These are phyloP conservation scores for Solanum bulbocastanum DNA, from an alignment of 257 asterid species.

Conservation along the genomic window DNA sequence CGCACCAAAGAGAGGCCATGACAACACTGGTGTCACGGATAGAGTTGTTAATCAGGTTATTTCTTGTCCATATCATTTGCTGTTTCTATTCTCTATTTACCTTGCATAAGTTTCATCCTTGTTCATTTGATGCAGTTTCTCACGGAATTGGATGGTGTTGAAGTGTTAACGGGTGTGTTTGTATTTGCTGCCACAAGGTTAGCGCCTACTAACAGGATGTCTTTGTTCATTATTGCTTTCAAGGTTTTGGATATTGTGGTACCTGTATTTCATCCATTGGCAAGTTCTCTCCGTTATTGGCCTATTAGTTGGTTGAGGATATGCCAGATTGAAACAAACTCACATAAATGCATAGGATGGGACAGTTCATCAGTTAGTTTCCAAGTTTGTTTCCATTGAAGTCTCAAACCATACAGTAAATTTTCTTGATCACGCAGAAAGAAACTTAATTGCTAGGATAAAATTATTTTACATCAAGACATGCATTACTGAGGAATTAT, in stretches of 20 bases:
- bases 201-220: not conserved
- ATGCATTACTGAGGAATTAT: not conserved
- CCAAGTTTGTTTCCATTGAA: not conserved
- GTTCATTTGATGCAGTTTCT: conserved; percentile 38
- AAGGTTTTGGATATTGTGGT: not conserved
- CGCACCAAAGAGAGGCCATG: conserved; percentile 97
- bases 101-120: not conserved
- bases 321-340: not conserved
- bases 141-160: conserved; percentile 96
- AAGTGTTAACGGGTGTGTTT: conserved; percentile 93
- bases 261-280: not conserved
- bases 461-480: not conserved
- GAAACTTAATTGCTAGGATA: not conserved
- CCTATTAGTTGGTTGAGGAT: not conserved
- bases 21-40: conserved; percentile 95
- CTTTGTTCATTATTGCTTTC: not conserved
- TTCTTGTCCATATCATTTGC: conserved; percentile 2
- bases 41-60: conserved; percentile 88
- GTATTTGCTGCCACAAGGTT: conserved; percentile 97
- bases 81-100: not conserved
- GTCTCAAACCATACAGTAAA: not conserved
- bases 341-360: not conserved
- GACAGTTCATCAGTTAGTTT: not conserved
- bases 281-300: not conserved
- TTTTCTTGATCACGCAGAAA: not conserved